Evolutionary conservation across 179 eudicot species (phyloP), one percentile per base, ranked within the genome.

Genomic region (Silene noctiflora): DNA sequence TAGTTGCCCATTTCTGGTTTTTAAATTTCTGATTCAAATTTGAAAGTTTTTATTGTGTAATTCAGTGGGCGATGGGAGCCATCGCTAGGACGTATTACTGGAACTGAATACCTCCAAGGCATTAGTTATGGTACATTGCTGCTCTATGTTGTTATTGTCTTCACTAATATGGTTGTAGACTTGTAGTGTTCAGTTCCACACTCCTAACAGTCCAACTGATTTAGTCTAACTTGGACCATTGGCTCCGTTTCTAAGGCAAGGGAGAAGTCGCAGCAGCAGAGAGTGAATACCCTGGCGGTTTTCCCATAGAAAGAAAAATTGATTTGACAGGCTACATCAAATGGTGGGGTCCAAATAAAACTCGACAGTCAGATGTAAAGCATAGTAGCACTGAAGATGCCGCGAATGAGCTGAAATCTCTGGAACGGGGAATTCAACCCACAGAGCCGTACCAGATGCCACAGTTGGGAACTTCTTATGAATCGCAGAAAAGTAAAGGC

Each of bases 361-460:
- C 80, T 59, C 89, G 91, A 73, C 87, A 80, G 17, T 71, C 87
- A 14, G 98, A 91, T 76, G 71, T 86, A 70, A 93, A 85, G 73
- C 86, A 81, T 29, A 85, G 84, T 55, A 80, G 79, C 74, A 68
- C 87, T 14, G 99, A 93, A 73, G 98, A 93, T 48, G 83, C 86
- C 75, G 86, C 88, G 76, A 81, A 82, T 61, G 99, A 95, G 76
- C 96, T 91, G 61, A 95, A 87, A 85, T 80, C 93, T 48, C 77
- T 89, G 33, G 97, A 93, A 73, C 80, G 87, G 73, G 86, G 87
- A 48, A 73, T 72, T 72, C 85, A 83, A 77, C 81, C 91, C 11
- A 88, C 97, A 17, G 92, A 91, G 80, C 98, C 98, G 48, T 95
- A 95, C 81, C 92, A 95, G 84, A 84, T 95, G 97, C 99, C 99